A percentile compares a stretch with the other conserved stretches of the same genome.
Evolutionary conservation across 768 basidiomycete species (phyloP).

Genomic region (Naganishia antarctica): DNA sequence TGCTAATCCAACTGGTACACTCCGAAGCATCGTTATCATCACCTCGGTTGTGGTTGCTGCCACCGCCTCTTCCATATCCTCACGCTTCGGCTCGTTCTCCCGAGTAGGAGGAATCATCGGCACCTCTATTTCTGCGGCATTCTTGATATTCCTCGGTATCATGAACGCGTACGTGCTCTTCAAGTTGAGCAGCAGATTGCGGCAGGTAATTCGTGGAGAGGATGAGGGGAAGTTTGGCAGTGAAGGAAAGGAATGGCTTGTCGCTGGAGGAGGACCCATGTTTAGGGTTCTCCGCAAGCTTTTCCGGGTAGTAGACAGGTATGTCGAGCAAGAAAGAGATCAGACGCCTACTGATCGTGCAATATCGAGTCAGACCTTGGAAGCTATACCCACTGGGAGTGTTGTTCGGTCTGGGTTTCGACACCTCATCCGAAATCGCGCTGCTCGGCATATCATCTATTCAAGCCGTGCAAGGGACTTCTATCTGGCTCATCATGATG

Average conservation of each 20-base stretch:
- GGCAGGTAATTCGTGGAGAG: slow-evolving; percentile 9
- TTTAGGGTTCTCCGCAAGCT: slow-evolving; percentile 18
- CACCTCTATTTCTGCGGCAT: slow-evolving; percentile 18
- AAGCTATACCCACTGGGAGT: slow-evolving; percentile 25
- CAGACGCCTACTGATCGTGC: no score
- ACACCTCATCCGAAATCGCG: slow-evolving; percentile 29
- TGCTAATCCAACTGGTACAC: no score
- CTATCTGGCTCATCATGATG: slow-evolving; percentile 28
- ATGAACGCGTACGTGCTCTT: slow-evolving; percentile 22
- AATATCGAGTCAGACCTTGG: slow-evolving; percentile 28
- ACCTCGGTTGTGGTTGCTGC: slow-evolving; percentile 25
- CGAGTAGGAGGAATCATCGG: slow-evolving; percentile 25
- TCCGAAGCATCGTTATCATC: slow-evolving; percentile 22
- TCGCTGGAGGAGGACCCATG: slow-evolving; percentile 20
- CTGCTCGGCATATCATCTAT: slow-evolving; percentile 25
- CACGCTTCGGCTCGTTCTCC: slow-evolving; percentile 21
- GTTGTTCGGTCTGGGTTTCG: slow-evolving; percentile 27
- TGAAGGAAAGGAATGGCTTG: slow-evolving; percentile 21
- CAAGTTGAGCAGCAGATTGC: slow-evolving; percentile 10
- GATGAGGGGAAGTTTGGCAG: slow-evolving; percentile 6
- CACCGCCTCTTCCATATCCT: slow-evolving; percentile 13
- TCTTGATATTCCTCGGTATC: slow-evolving; percentile 24
- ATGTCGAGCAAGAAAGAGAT: neutral
- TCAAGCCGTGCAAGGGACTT: slow-evolving; percentile 24
- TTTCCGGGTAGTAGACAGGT: slow-evolving; percentile 23